Evolutionary conservation across 768 basidiomycete genomes (phyloP), one percentile per base, ranked within the genome.

Genomic region (Mycena galopus): DNA sequence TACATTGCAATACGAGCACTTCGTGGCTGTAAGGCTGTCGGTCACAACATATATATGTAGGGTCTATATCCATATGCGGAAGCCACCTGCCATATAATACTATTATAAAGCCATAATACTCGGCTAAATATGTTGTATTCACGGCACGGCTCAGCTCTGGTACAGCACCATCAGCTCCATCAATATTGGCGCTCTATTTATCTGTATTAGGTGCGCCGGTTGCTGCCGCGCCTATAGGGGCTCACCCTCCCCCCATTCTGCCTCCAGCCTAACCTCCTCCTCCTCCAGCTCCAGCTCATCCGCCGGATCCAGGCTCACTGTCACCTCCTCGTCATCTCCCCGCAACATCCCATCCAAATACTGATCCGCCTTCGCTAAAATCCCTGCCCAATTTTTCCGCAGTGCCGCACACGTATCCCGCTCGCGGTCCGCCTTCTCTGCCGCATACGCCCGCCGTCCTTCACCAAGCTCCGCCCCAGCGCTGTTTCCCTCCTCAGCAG

Each of bases 261-360:
- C 35, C 35, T 37, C 51, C 25, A 53, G 27, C 16, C 27, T 25
- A 9, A 27, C 51, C 12, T 53, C 51, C 27, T 53, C 51, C 10
- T 53, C 51, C 27, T 53, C 51, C 25, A 27, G 51, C 51, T 53
- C 51, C 51, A 53, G 51, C 51, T 53, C 51, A 29, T 53, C 51
- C 4, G 25, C 51, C 51, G 29, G 9, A 3, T 53, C 51, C 25
- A 53, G 51, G 7, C 6, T 5, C 16, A 53, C 29, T 27, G 14
- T 53, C 51, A 53, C 51, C 51, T 53, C 51, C 25, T 29, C 51
- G 14, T 3, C 51, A n/a, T n/a, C n/a, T n/a, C 12, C 27, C 25
- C 3, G 19, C 11, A 3, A 11, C 51, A 6, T 16, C 6, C 51
- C 27, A 25, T 11, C 51, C 27, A 53, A 6, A 53, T 53, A 53